Evolutionary conservation across 345 rosid genomes (phyloP).

Genomic region (Pistacia atlantica): DNA sequence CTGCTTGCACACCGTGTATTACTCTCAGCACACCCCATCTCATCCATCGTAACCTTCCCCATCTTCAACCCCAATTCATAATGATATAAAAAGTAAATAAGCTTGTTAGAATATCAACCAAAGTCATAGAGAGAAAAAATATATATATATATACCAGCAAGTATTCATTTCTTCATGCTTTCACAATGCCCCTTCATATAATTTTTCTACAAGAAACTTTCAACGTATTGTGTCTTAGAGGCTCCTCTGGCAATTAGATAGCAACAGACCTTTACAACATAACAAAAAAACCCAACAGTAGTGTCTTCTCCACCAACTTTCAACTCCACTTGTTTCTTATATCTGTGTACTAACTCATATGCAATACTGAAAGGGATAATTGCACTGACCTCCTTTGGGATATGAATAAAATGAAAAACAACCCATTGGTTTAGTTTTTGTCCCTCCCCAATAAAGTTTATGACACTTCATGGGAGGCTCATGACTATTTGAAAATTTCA

Average conservation of each 20-base stretch:
- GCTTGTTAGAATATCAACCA: not conserved
- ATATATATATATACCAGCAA: not conserved
- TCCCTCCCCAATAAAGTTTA: not conserved
- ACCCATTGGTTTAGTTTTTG: not conserved
- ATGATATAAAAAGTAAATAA: not conserved
- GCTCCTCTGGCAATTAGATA: not conserved
- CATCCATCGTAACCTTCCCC: not conserved
- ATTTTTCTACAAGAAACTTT: not conserved
- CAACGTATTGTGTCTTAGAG: not conserved
- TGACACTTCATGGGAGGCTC: not conserved
- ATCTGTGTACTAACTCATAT: not conserved
- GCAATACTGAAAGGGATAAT: not conserved
- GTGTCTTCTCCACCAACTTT: not conserved
- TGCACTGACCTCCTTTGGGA: not conserved
- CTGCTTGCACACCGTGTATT: not conserved
- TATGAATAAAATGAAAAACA: not conserved
- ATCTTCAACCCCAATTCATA: not conserved
- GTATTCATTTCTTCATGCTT: not conserved
- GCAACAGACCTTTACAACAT: not conserved
- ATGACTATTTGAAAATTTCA: not conserved
- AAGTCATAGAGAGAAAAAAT: no score
- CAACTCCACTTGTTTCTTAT: not conserved
- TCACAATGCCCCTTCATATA: not conserved
- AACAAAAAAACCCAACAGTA: not conserved
- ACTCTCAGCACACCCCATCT: not conserved